These are phyloP conservation scores for Cicer yamashitae DNA, from an alignment of 306 rosid genomes.

Conservation along the genomic window DNA sequence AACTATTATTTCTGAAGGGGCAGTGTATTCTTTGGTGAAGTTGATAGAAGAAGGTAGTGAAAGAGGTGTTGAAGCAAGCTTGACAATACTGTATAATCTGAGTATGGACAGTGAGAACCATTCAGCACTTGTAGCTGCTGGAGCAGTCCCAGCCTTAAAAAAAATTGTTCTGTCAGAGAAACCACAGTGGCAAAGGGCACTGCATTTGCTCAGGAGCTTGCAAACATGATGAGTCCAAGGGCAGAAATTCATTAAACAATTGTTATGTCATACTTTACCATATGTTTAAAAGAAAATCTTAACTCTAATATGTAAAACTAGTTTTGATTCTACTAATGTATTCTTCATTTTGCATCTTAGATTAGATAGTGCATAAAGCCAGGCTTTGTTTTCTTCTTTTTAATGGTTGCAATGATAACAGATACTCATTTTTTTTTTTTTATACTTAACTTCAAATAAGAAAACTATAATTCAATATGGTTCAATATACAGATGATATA, in stretches of 20 bases:
- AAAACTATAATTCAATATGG: too few species aligned
- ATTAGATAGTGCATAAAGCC: not conserved
- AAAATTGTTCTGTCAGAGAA: constrained; percentile 67
- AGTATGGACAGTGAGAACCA: constrained; percentile 87
- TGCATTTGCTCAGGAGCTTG: constrained; percentile 72
- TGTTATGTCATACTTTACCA: constrained; percentile 2
- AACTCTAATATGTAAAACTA: not conserved
- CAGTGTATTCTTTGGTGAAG: constrained; percentile 64
- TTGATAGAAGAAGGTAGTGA: constrained; percentile 84
- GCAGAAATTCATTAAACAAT: constrained; percentile 37
- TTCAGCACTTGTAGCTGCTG: constrained; percentile 71
- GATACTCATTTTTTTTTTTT: too few species aligned
- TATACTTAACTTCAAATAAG: not conserved
- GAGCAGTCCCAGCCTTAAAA: constrained; percentile 67
- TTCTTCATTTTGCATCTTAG: not conserved
- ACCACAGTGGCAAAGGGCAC: constrained; percentile 79
- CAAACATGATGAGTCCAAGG: constrained; percentile 51
- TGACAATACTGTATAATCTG: constrained; percentile 74
- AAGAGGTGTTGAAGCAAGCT: constrained; percentile 68
- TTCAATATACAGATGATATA: too few species aligned
- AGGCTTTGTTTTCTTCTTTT: not conserved
- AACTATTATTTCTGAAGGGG: constrained; percentile 69
- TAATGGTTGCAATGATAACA: too few species aligned
- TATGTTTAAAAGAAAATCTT: constrained; percentile 7
- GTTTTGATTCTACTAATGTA: not conserved